Evolutionary conservation across 2,329 filamentous ascomycete species (phyloP), one percentile per base, ranked within the genome.

Genomic region (Phymatotrichopsis omnivora): DNA sequence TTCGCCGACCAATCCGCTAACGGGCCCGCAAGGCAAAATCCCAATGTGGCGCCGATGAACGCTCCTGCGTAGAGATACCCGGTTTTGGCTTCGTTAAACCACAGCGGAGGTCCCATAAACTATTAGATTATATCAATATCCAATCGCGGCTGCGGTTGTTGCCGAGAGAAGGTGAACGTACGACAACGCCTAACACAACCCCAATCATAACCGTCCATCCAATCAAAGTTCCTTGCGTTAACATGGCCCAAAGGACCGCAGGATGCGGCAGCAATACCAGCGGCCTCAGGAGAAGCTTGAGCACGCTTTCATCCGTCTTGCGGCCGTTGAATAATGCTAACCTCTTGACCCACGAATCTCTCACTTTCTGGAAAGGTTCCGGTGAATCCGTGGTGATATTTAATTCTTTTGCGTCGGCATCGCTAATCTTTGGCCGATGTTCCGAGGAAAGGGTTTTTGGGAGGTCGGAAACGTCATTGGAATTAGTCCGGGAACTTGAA

Each of bases 141-240:
- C n/a, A n/a, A n/a, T n/a, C n/a, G n/a, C n/a, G n/a, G n/a, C n/a
- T n/a, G n/a, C n/a, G n/a, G n/a, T n/a, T n/a, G n/a, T n/a, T n/a
- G n/a, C n/a, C n/a, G n/a, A 51, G 41, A 32, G 41, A 43, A 19
- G 36, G 45, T 39, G 32, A 32, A 30, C 49, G 41, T 35, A 56
- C 53, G 16, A 58, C 45, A 27, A 44, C 34, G n/a, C 80, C 82
- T 34, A 93, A 67, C 55, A 91, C 77, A 50, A 91, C 80, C 45
- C 84, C 82, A 54, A 93, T 89, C 60, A 95, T 85, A 12, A 95
- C 84, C 1, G 87, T 93, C 87, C 89, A 96, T 54, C 87, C 89
- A 59, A 95, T 94, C 60, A 94, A 76, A 4, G 83, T 76, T 12
- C 87, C 87, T 69, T 94, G 87, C 38, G 87, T 84, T 3, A 95